Conservation (phyloP, 805 yeast genomes). For the Wickerhamiella siamensis region DNA sequence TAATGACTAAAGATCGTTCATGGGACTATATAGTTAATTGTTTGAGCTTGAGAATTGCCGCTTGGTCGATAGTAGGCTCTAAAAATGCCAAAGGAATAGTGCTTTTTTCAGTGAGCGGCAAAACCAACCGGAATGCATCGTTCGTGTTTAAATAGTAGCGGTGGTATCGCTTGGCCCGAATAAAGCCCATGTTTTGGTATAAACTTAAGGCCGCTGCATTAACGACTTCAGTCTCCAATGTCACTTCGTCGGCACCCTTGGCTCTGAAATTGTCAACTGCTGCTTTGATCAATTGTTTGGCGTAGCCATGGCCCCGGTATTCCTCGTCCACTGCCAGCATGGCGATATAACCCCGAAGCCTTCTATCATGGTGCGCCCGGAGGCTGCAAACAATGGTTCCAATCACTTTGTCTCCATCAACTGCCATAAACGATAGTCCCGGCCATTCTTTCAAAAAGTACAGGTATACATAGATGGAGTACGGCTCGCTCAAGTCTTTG, state of each 20-base stretch:
- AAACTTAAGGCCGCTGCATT: slow-evolving; percentile 55
- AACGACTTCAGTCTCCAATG: slow-evolving; percentile 80
- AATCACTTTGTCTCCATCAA: slow-evolving; percentile 28
- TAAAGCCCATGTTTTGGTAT: slow-evolving; percentile 64
- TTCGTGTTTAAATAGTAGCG: slow-evolving; percentile 84
- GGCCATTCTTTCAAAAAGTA: slow-evolving; percentile 90
- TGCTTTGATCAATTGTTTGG: slow-evolving; percentile 49
- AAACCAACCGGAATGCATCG: slow-evolving; percentile 77
- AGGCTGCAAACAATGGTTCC: slow-evolving; percentile 79
- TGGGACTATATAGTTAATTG: too few species aligned
- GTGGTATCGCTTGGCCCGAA: slow-evolving; percentile 59
- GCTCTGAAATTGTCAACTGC: slow-evolving; percentile 52
- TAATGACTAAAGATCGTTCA: too few species aligned
- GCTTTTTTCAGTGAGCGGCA: slow-evolving; percentile 60
- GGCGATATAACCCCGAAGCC: slow-evolving; percentile 85
- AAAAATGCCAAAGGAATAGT: slow-evolving; percentile 23
- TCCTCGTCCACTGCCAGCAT: slow-evolving; percentile 76
- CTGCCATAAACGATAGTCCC: slow-evolving; percentile 46
- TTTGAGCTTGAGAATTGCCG: neutral
- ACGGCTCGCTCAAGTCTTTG: slow-evolving; percentile 78
- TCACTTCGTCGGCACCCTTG: slow-evolving; percentile 72
- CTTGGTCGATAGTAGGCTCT: neutral
- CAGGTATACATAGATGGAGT: slow-evolving; percentile 82
- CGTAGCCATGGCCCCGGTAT: slow-evolving; percentile 70
- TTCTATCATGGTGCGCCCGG: slow-evolving; percentile 57